Evolutionary conservation across 2,329 filamentous ascomycete species (phyloP).

Genomic region (Hypocrella siamensis): DNA sequence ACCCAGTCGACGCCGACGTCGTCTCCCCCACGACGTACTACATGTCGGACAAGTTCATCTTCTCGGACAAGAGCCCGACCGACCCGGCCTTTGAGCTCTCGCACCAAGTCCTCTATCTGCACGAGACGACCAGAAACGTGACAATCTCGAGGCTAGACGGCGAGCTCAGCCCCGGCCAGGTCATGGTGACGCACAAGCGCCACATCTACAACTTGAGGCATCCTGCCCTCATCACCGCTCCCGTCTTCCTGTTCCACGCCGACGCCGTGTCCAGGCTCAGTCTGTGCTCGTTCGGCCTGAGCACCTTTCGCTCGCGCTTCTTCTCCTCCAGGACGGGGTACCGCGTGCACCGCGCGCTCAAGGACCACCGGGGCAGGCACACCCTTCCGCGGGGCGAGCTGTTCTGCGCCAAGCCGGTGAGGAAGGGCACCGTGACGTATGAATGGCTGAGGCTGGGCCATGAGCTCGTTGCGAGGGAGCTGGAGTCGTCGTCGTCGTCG

Average conservation of each 20-base stretch:
- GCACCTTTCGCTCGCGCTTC: conserved; percentile 9
- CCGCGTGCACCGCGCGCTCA: conserved; percentile 14
- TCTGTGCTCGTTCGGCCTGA: conserved; percentile 14
- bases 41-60: conserved; percentile 17
- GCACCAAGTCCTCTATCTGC: conserved; percentile 16
- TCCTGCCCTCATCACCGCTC: conserved; percentile 9
- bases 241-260: conserved; percentile 17
- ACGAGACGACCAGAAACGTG: conserved; percentile 15
- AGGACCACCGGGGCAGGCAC: conserved; percentile 7
- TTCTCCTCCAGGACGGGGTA: conserved; percentile 11
- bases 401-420: conserved; percentile 13
- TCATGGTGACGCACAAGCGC: conserved; percentile 12
- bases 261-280: conserved; percentile 14
- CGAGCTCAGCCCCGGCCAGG: conserved; percentile 8
- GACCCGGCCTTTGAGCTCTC: conserved; percentile 21
- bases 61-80: conserved; percentile 12
- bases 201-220: conserved; percentile 20
- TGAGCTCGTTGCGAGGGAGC: conserved; percentile 16
- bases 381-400: conserved; percentile 9
- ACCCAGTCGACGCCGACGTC: conserved; percentile 1
- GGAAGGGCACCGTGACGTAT: conserved; percentile 11
- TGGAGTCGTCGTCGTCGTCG: conserved; percentile 4
- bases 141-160: conserved; percentile 16
- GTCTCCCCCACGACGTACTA: conserved; percentile 16
- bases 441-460: conserved; percentile 17